Evolutionary conservation across 2,329 filamentous ascomycete species (phyloP), one percentile per base, ranked within the genome.

Genomic region (Ascochyta lentis): DNA sequence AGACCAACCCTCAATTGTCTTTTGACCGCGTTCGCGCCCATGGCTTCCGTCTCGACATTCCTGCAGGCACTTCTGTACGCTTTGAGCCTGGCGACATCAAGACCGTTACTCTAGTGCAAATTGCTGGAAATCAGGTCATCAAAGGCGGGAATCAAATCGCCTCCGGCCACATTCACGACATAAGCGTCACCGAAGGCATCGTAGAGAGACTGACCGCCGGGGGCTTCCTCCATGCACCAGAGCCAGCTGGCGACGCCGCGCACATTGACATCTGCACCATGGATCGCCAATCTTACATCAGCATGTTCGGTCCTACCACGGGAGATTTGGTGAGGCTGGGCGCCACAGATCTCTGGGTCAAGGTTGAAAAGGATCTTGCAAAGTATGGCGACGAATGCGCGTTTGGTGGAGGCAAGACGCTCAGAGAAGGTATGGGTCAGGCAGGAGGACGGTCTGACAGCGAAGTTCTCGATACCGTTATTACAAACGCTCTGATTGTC

Each of bases 361-460:
- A 88, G 74, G 90, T 98, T 6, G 94, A 98, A 78, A 89, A 87
- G 59, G 94, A 98, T 71, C 79, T 89, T 67, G 94, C 93, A 0
- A 80, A 81, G 4, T 96, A 96, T 71, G 94, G 94, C 8, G 94
- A 98, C 61, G 94, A 98, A 78, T 97, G 93, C 74, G 89, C 92
- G 62, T 98, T 98, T 76, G 94, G 94, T 15, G 94, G 94, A 40
- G 94, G 94, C 42, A 98, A 98, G 82, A 95, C 92, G 34, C 79
- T 98, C 55, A 85, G 94, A 58, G 94, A 98, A 75, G 94, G 94
- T 29, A 98, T 98, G 93, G 94, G 93, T 3, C 93, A 97, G 79
- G 91, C 92, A 5, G 89, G 88, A 23, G 93, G 91, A 4, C 83
- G 91, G 39, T 77, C 84, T 0, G 89, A 94, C 66, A 80, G 82